Conservation (phyloP, 2,329 filamentous ascomycete genomes). For the Penicillium hordei region DNA sequence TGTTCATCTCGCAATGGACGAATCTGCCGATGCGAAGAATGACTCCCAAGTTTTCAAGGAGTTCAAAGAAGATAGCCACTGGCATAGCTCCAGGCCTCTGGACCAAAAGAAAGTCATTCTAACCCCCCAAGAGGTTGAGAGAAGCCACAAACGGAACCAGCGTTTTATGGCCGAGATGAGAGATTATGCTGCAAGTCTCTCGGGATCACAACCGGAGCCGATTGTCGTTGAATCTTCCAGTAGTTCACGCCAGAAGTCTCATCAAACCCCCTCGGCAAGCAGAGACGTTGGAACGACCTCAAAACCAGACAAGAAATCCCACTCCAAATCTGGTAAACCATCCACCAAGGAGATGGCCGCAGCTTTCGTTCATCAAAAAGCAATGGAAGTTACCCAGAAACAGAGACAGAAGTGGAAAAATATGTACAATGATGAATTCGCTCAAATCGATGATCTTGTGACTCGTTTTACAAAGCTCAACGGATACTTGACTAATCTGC, state of each 20-base stretch:
- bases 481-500: constrained; percentile 49
- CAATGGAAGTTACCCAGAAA: constrained; percentile 7
- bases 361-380: constrained; percentile 3
- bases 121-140: constrained; percentile 20
- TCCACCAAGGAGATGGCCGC: constrained; percentile 6
- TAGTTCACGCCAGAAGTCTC: neutral
- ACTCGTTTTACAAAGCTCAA: constrained; percentile 52
- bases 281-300: neutral
- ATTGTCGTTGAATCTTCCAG: constrained; percentile 7
- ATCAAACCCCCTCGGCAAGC: neutral
- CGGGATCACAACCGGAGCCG: constrained; percentile 27
- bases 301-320: neutral
- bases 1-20: constrained; percentile 24
- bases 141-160: constrained; percentile 52
- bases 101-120: constrained; percentile 22
- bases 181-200: constrained; percentile 68
- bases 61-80: constrained; percentile 35
- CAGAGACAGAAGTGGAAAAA: constrained; percentile 9
- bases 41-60: constrained; percentile 17
- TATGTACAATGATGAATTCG: constrained; percentile 4
- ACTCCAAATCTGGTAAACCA: neutral
- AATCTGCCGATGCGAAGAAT: neutral
- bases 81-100: constrained; percentile 36
- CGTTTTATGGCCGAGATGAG: constrained; percentile 66
- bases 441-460: neutral